phyloP scores from a whole-genome alignment of 257 asterid genomes.

The Linderniella brevidens region DNA sequence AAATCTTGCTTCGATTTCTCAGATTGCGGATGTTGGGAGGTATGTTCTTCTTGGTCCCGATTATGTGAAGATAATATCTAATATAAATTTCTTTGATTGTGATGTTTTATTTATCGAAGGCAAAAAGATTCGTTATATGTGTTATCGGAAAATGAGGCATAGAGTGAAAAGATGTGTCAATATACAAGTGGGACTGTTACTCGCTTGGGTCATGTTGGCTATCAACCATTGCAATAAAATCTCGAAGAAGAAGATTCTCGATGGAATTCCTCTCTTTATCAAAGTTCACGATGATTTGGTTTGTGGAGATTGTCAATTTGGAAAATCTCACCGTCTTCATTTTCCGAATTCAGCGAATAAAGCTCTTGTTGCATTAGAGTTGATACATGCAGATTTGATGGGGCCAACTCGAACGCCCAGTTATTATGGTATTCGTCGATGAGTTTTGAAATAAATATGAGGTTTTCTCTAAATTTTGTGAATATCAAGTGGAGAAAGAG shows the following conservation, averaged over 20 bases:
- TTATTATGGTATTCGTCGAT: background rate
- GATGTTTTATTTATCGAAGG: slow-evolving; percentile 9
- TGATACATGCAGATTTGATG: background rate
- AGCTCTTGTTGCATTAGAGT: background rate
- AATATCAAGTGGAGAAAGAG: background rate
- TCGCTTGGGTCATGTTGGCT: slow-evolving; percentile 15
- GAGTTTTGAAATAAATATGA: background rate
- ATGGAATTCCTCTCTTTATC: slow-evolving; percentile 10
- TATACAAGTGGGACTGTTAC: slow-evolving; percentile 10
- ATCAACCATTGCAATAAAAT: slow-evolving; percentile 12
- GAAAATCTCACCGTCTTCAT: slow-evolving; percentile 10
- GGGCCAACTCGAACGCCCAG: background rate
- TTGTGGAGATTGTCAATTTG: slow-evolving; percentile 12
- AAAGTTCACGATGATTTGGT: slow-evolving; percentile 4
- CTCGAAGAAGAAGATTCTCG: slow-evolving; percentile 10
- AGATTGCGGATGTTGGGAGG: slow-evolving; percentile 9
- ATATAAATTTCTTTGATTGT: slow-evolving; percentile 1
- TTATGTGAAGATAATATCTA: slow-evolving; percentile 10
- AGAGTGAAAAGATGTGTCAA: slow-evolving; percentile 6
- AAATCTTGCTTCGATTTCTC: slow-evolving; percentile 12
- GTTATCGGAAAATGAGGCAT: slow-evolving; percentile 11
- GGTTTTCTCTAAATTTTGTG: background rate
- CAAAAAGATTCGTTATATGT: slow-evolving; percentile 9
- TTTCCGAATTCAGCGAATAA: slow-evolving; percentile 7
- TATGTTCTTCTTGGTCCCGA: slow-evolving; percentile 10